Evolutionary conservation across 1,284 basidiomycete species (phyloP), one percentile per base, ranked within the genome.

Genomic region (Trametes versicolor): DNA sequence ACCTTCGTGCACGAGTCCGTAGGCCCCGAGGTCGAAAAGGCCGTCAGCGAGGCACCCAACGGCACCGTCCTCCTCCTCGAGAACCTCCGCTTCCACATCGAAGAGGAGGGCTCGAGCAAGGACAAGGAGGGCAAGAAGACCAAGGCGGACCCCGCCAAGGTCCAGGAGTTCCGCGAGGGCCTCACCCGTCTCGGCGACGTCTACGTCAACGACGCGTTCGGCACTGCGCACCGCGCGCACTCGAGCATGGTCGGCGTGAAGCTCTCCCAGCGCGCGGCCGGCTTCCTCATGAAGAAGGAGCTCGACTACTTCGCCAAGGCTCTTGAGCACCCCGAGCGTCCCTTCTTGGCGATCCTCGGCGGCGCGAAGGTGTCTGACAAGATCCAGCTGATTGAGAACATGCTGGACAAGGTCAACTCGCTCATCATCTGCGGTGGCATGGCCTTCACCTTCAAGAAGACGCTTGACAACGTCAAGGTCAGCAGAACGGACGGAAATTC

Each of bases 381-480:
- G 85, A 98, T 99, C 74, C 95, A 97, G 80, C 85, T 99, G 66
- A 99, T 99, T 77, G 97, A 99, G 76, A 98, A 98, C 84, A 94
- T 99, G 94, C 87, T 99, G 70, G 97, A 99, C 85, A 98, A 99
- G 89, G 96, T 99, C 80, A 86, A 99, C 83, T 94, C 93, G 59
- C 84, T 99, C 71, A 99, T 99, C 81, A 95, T 99, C 74, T 95
- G 95, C 73, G 98, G 98, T 77, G 97, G 97, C 53, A 99, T 99
- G 97, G 95, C 96, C 54, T 99, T 98, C 83, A 99, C 97, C 67
- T 99, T 99, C 87, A 97, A 98, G 83, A 99, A 99, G 86, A 93
- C 91, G 8, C 85, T 98, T 60, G 86, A 98, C 68, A 86, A 88
- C 70, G 87, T 97, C 64, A 75, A 89, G 54, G 93, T 93, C 73